Percentiles rank a stretch among this genome's conserved stretches.
Evolutionary conservation across 2,329 filamentous ascomycete species (phyloP).

Genomic region (Oidium heveae): DNA sequence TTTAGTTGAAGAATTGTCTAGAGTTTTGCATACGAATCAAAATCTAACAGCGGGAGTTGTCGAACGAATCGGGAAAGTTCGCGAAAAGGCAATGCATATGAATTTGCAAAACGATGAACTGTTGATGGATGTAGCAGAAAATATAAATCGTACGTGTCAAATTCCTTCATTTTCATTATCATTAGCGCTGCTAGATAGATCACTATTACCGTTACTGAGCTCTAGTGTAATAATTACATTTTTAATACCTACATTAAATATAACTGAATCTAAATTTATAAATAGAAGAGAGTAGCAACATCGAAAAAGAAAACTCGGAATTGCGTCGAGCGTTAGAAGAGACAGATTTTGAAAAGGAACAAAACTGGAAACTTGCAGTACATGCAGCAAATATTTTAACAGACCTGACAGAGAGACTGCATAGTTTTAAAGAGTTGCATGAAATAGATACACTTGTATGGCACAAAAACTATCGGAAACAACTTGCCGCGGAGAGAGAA

Average conservation of each 20-base stretch:
- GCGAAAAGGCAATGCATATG: slow-evolving; percentile 26
- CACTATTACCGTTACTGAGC: no score
- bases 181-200: neutral
- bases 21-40: slow-evolving; percentile 16
- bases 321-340: slow-evolving; percentile 36
- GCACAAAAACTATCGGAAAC: slow-evolving; percentile 39
- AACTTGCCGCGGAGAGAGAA: slow-evolving; percentile 37
- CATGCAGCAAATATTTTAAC: slow-evolving; percentile 29
- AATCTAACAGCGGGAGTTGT: slow-evolving; percentile 40
- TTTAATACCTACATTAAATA: neutral
- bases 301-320: slow-evolving; percentile 34
- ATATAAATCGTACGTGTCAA: slow-evolving; percentile 24
- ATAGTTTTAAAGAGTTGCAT: slow-evolving; percentile 39
- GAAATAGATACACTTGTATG: slow-evolving; percentile 34
- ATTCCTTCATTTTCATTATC: neutral
- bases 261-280: neutral
- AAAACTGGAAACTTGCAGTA: slow-evolving; percentile 30
- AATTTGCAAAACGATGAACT: slow-evolving; percentile 32
- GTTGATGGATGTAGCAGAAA: slow-evolving; percentile 27
- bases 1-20: slow-evolving; percentile 39
- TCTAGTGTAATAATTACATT: no score
- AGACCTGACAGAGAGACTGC: slow-evolving; percentile 34
- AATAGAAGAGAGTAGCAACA: slow-evolving; percentile 30
- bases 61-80: slow-evolving; percentile 33
- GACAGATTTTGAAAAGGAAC: slow-evolving; percentile 31